Conservation (phyloP, 129 eudicot species). For the Silybum marianum region DNA sequence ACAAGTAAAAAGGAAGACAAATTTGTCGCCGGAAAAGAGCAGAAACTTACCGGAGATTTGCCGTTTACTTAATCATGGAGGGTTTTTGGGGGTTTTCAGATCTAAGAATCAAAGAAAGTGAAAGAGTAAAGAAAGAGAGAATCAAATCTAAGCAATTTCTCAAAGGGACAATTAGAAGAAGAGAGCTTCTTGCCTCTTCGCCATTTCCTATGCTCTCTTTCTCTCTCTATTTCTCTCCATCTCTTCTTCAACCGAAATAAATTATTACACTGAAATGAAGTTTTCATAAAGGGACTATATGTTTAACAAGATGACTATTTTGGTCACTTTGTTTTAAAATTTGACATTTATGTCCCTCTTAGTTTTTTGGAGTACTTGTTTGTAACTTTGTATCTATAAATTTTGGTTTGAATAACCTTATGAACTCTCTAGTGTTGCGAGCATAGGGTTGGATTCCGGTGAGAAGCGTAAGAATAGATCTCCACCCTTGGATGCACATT, state of each 20-base stretch:
- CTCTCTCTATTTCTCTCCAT: conserved; percentile 37
- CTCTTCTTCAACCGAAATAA: conserved; percentile 33
- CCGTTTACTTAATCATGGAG: conserved; percentile 23
- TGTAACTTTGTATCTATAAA: neutral
- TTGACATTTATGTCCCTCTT: conserved; percentile 21
- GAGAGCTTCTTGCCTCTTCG: conserved; percentile 47
- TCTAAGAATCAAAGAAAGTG: conserved; percentile 42
- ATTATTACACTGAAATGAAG: conserved; percentile 33
- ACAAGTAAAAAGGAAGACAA: conserved; percentile 10
- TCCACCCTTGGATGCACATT: no score
- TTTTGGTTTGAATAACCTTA: neutral
- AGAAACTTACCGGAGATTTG: conserved; percentile 37
- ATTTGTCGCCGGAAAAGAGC: conserved; percentile 15
- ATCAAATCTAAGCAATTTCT: conserved; percentile 37
- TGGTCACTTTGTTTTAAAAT: neutral
- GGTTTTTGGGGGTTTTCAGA: conserved; percentile 40
- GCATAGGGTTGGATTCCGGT: no score
- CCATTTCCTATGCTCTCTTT: conserved; percentile 52
- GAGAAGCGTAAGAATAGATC: no score
- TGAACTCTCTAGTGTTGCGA: neutral
- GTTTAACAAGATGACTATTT: conserved; percentile 6
- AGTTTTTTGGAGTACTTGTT: neutral
- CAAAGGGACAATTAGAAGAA: conserved; percentile 31
- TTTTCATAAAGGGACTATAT: conserved; percentile 13
- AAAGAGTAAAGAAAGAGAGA: conserved; percentile 11